Base-by-base conservation (phyloP, 768 basidiomycete species). In the Naganishia vaughanmartiniae region DNA sequence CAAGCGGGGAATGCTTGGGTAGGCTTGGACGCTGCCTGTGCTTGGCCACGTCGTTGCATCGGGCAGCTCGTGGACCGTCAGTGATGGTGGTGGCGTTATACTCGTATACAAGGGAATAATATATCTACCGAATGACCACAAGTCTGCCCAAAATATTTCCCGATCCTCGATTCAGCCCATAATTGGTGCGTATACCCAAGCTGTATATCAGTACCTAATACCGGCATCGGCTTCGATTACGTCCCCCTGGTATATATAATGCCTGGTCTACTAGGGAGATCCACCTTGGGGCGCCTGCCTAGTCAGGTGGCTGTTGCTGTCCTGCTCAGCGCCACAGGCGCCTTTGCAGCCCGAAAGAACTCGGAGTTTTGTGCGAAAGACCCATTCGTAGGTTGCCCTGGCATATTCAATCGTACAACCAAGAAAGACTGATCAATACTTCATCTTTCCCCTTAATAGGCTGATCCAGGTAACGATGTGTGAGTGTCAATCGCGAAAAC, bases 291-390 rank as follows among this genome's bases (percentile, higher is more conserved):
- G 21, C n/a, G 21, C 48, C 48, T 51, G 4, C 48, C 48, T 9
- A 51, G 48, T n/a, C 4, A 63, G 39, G 24, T 63, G 24, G 60
- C 39, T 0, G 42, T 63, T 6, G 60, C 42, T 31, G 24, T 63
- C 24, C 24, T 63, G 1, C 60, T 63, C 10, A 42, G 60, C n/a
- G 57, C 57, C n/a, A 42, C 42, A 42, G 42, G 60, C 14, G 60
- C 60, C n/a, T 15, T 42, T 26, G 60, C 60, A 26, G 60, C 60
- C 15, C 60, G 39, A 30, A 63, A 63, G 42, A 63, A 63, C 26
- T 14, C 28, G 21, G 57, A 31, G 21, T 63, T 45, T 26, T 63
- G 60, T 28, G 36, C 60, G 28, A 34, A 63, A 46, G 60, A 63
- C 26, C 60, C 60, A 26, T 45, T 34, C 15, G 60, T 63, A 42